These are phyloP conservation scores for Exidia glandulosa DNA, from an alignment of 768 basidiomycete species.

Conservation along the genomic window DNA sequence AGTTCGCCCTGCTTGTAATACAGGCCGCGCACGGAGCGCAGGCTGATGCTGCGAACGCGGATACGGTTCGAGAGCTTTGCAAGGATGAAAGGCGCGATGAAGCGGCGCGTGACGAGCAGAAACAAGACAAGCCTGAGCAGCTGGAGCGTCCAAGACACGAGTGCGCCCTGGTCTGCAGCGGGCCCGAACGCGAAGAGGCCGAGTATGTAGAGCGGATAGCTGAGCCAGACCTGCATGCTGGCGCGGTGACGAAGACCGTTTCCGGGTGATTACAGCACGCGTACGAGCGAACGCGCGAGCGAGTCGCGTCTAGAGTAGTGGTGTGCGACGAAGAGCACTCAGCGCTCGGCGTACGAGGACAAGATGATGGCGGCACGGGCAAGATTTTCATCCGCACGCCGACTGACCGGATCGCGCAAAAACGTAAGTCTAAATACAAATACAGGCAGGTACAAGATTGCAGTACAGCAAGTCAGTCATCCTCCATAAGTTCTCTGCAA, in stretches of 20 bases:
- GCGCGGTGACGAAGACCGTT: neutral
- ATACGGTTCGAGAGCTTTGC: conserved; percentile 45
- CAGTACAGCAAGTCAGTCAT: neutral
- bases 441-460: too few relatives aligned
- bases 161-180: neutral
- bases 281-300: too few relatives aligned
- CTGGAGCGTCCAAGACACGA: neutral
- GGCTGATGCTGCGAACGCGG: conserved; percentile 61
- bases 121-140: conserved; percentile 4
- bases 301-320: too few relatives aligned
- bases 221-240: conserved; percentile 1
- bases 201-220: conserved; percentile 2
- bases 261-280: neutral
- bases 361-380: too few relatives aligned
- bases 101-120: conserved; percentile 46
- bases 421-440: too few relatives aligned
- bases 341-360: too few relatives aligned
- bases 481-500: neutral
- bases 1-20: conserved; percentile 48
- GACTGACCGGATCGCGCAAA: too few relatives aligned
- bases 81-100: conserved; percentile 55
- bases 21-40: conserved; percentile 67
- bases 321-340: too few relatives aligned
- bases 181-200: neutral
- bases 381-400: too few relatives aligned